These are phyloP conservation scores for Annulohypoxylon maeteangense DNA, from an alignment of 495 filamentous ascomycete species.

Conservation along the genomic window DNA sequence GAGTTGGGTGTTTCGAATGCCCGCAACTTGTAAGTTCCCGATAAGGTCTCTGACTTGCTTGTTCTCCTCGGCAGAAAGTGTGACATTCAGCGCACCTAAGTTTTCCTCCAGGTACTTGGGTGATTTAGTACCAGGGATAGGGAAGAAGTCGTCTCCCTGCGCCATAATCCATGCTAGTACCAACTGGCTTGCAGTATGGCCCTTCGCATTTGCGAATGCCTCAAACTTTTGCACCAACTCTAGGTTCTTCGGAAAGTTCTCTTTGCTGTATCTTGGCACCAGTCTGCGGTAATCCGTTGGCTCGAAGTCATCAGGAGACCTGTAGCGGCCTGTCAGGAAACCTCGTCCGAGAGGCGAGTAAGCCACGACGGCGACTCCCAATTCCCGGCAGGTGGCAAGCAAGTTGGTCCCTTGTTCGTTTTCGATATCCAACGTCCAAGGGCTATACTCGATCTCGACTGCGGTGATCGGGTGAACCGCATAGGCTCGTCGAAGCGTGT, in stretches of 20 bases:
- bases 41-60: constrained; percentile 32
- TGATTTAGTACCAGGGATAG: constrained; percentile 68
- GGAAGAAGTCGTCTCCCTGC: constrained; percentile 66
- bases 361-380: constrained; percentile 59
- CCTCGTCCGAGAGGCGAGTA: constrained; percentile 63
- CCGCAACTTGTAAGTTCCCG: constrained; percentile 17
- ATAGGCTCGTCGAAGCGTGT: constrained; percentile 53
- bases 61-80: constrained; percentile 46
- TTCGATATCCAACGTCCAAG: constrained; percentile 59
- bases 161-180: constrained; percentile 67
- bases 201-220: constrained; percentile 60
- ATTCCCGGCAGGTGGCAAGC: constrained; percentile 57
- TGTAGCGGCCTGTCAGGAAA: constrained; percentile 55
- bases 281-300: constrained; percentile 52
- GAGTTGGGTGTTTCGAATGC: constrained; percentile 10
- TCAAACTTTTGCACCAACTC: constrained; percentile 60
- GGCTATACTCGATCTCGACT: constrained; percentile 60
- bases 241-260: constrained; percentile 67
- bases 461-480: constrained; percentile 53
- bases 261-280: constrained; percentile 57
- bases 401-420: constrained; percentile 47
- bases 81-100: constrained; percentile 56
- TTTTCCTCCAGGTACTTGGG: constrained; percentile 70
- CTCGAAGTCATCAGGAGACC: constrained; percentile 50
- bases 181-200: constrained; percentile 59